Evolutionary conservation across 2,329 filamentous ascomycete genomes (phyloP).

Genomic region (Trichoderma sp.): DNA sequence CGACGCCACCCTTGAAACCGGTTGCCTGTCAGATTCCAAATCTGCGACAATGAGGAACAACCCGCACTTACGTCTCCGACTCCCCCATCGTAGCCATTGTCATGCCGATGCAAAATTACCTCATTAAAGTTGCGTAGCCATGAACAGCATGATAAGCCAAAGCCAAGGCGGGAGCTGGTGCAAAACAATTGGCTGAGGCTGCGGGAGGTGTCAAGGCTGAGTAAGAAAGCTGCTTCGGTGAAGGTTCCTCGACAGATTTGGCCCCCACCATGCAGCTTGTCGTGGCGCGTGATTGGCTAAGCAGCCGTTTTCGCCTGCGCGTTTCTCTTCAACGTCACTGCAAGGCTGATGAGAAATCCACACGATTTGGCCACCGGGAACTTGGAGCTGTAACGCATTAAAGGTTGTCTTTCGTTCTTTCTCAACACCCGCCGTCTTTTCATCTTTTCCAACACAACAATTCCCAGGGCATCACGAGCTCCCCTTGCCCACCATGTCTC

Average conservation of each 20-base stretch:
- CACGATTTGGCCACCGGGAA: constrained; percentile 19
- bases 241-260: constrained; percentile 7
- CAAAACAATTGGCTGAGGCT: background rate
- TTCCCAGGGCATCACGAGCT: background rate
- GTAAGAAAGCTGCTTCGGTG: constrained; percentile 13
- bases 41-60: background rate
- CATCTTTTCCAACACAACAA: background rate
- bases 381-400: background rate
- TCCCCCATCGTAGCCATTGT: constrained; percentile 19
- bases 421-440: background rate
- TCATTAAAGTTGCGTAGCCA: background rate
- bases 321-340: constrained; percentile 26
- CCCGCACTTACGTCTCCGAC: background rate
- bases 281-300: constrained; percentile 8
- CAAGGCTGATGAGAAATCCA: constrained; percentile 50
- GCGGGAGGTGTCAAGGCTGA: constrained; percentile 30
- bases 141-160: background rate
- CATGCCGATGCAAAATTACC: background rate
- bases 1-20: background rate
- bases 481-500: constrained; percentile 64
- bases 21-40: background rate
- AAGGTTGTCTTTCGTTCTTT: background rate
- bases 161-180: background rate
- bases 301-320: background rate
- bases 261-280: constrained; percentile 14